Evolutionary conservation across 768 basidiomycete genomes (phyloP).

Genomic region (Boletus reticulatus): DNA sequence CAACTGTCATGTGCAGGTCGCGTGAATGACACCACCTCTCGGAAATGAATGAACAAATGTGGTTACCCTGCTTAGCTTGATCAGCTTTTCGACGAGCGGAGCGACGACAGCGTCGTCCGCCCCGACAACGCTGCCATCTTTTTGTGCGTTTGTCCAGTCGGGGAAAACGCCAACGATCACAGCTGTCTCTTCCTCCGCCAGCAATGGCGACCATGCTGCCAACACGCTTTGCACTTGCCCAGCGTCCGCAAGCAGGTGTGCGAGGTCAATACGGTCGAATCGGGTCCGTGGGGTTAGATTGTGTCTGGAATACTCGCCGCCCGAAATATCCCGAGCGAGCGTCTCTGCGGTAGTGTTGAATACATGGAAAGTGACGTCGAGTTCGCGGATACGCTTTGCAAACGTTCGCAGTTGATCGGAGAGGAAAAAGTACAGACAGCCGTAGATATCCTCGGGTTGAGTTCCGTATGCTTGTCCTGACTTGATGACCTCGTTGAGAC

Average conservation of each 20-base stretch:
- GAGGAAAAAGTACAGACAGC: constrained; percentile 48
- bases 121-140: constrained; percentile 7
- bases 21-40: not conserved
- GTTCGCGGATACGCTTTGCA: constrained; percentile 34
- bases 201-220: constrained; percentile 35
- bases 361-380: constrained; percentile 35
- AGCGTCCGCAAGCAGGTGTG: constrained; percentile 37
- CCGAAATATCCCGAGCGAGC: constrained; percentile 38
- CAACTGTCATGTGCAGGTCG: constrained; percentile 11
- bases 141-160: constrained; percentile 35
- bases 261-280: constrained; percentile 47
- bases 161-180: constrained; percentile 41
- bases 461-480: constrained; percentile 37
- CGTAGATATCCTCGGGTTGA: constrained; percentile 41
- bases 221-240: constrained; percentile 31
- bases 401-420: constrained; percentile 39
- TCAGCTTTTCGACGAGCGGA: constrained; percentile 13
- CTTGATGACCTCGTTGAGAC: constrained; percentile 37
- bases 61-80: constrained; percentile 21
- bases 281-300: constrained; percentile 26
- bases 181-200: constrained; percentile 29
- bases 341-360: constrained; percentile 34
- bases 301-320: constrained; percentile 14
- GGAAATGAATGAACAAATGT: not conserved
- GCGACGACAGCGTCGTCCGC: constrained; percentile 12